phyloP scores from a whole-genome alignment of 805 yeast genomes.

The Yarrowia keelungensis region DNA sequence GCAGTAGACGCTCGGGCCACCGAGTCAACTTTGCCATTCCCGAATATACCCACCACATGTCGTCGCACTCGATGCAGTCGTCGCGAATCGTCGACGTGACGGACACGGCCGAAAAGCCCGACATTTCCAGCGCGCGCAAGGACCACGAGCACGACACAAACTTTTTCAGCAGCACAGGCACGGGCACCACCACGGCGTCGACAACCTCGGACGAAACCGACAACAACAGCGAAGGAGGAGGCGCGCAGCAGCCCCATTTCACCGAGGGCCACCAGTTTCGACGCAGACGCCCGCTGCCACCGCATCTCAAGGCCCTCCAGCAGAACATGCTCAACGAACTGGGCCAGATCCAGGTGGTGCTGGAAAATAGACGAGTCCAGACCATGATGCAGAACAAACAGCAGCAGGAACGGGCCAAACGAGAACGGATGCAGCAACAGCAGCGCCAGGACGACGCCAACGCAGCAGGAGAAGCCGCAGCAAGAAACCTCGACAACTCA shows the following conservation, averaged over 20 bases:
- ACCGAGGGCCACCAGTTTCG: not conserved
- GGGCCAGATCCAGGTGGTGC: slow-evolving; percentile 32
- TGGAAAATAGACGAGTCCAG: slow-evolving; percentile 14
- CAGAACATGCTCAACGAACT: slow-evolving; percentile 27
- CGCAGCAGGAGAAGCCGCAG: not conserved
- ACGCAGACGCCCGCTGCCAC: slow-evolving; percentile 13
- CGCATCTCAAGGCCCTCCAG: slow-evolving; percentile 31
- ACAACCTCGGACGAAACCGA: slow-evolving; percentile 7
- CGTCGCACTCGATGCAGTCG: not conserved
- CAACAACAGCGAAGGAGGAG: not conserved
- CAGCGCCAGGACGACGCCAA: not conserved
- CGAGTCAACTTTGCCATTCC: slow-evolving; percentile 6
- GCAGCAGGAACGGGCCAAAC: slow-evolving; percentile 16
- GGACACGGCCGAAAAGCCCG: slow-evolving; percentile 18
- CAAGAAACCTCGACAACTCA: not conserved
- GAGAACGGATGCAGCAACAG: not conserved
- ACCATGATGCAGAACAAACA: slow-evolving; percentile 1
- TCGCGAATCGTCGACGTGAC: slow-evolving; percentile 22
- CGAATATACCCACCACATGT: not conserved
- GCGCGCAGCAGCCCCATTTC: not conserved
- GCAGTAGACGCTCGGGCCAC: no score
- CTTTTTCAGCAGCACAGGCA: slow-evolving; percentile 15
- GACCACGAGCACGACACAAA: not conserved
- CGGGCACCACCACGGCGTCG: slow-evolving; percentile 4
- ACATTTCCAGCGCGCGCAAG: slow-evolving; percentile 19